These are phyloP conservation scores for Dunaliella primolecta DNA, from an alignment of 139 green algal species.

Conservation along the genomic window DNA sequence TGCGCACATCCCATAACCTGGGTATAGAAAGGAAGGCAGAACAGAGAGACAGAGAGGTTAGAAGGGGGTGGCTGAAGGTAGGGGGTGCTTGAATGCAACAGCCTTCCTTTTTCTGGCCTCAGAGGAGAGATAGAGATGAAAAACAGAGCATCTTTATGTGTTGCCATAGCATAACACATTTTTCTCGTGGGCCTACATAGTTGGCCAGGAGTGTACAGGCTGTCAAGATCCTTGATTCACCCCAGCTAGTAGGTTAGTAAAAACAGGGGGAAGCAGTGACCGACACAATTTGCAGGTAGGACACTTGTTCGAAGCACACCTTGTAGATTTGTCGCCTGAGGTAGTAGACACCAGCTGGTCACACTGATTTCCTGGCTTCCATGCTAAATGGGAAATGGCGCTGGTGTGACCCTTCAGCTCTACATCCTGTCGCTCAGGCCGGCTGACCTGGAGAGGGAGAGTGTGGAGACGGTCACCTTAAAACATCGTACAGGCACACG, in stretches of 20 bases:
- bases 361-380: conserved; percentile 7
- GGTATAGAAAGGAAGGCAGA: neutral
- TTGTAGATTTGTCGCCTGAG: neutral
- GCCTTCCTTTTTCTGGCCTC: too few relatives aligned
- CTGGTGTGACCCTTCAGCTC: conserved; percentile 14
- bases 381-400: neutral
- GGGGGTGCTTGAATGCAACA: neutral
- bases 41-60: neutral
- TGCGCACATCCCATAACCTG: conserved; percentile 31
- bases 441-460: conserved; percentile 16
- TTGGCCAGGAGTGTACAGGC: too few relatives aligned
- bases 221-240: too few relatives aligned
- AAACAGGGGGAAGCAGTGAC: too few relatives aligned
- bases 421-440: conserved; percentile 10
- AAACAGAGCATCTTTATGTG: neutral
- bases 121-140: neutral
- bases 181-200: neutral
- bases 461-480: too few relatives aligned
- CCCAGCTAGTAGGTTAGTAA: too few relatives aligned
- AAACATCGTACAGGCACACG: neutral
- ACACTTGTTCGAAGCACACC: neutral
- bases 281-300: neutral
- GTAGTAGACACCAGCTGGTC: conserved; percentile 6
- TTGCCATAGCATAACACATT: neutral
- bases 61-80: neutral